Base-by-base conservation (phyloP, 805 yeast genomes). In the Barnettozyma wickerhamii region DNA sequence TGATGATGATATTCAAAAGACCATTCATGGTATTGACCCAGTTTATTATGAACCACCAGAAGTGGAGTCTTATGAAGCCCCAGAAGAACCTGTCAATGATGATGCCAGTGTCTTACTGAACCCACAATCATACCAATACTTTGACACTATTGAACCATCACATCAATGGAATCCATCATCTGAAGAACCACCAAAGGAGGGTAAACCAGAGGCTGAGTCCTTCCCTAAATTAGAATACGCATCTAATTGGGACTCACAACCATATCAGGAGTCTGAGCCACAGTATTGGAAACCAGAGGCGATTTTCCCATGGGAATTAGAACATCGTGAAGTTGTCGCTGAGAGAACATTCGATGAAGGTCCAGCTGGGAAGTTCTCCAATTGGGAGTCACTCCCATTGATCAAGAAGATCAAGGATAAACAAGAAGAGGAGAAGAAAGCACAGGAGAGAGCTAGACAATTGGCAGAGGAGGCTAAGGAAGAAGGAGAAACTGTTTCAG, bases 151-250 rank as follows among this genome's bases (percentile, higher is more conserved):
- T 24, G 33, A 41, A 19, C 41, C 46, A 3, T 36, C 37, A n/a
- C 12, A 17, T 2, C 42, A 45, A 50, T 74, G 79, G 79, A 67
- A 73, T 40, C 71, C 78, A 7, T 58, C 73, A 2, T 49, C 38
- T 10, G 66, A 62, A 34, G 62, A 65, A 7, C 77, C 77, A 9
- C 77, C 78, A 18, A 51, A 47, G 30, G 42, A 50, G 29, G 56
- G 59, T 10, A 40, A 26, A 21, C 56, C 63, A 17, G 58, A 59
- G 35, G 62, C 61, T 19, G 50, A 48, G 2, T 14, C 35, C 10
- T 50, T 59, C 47, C 55, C 57, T 7, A 27, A 42, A 4, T 17
- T 27, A 13, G 26, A 34, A n/a, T 7, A 18, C 3, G 35, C 34
- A 17, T 13, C 28, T 6, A 31, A 15, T 19, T 40, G 43, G 43